Conservation (phyloP, 1,284 basidiomycete genomes). For the Ganoderma multipileum region DNA sequence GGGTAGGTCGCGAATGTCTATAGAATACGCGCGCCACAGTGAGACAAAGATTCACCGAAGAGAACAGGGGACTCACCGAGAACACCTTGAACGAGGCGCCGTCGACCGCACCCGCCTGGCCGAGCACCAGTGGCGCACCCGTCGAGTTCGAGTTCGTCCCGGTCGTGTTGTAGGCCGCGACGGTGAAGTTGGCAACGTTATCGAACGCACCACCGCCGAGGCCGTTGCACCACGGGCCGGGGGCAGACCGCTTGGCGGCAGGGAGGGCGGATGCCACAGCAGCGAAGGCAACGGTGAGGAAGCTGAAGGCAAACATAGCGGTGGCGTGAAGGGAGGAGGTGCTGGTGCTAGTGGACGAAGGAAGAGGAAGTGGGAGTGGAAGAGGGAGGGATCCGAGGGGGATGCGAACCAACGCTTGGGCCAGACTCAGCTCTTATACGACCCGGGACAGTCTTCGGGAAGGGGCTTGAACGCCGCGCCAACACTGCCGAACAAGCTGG, state of each 20-base stretch:
- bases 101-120: constrained; percentile 27
- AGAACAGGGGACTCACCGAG: constrained; percentile 23
- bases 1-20: constrained; percentile 36
- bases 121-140: constrained; percentile 34
- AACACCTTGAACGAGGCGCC: constrained; percentile 30
- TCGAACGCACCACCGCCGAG: constrained; percentile 35
- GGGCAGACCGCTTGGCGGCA: constrained; percentile 17
- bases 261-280: constrained; percentile 19
- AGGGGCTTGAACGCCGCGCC: not conserved
- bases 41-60: not conserved
- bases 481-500: not conserved
- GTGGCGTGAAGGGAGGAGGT: not conserved
- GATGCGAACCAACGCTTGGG: not conserved
- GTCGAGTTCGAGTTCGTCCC: constrained; percentile 34
- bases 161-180: constrained; percentile 33
- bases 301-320: constrained; percentile 25
- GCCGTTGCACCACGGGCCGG: constrained; percentile 25
- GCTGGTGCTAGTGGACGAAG: not conserved
- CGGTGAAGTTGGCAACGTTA: constrained; percentile 29
- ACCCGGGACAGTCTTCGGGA: not conserved
- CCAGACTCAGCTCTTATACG: not conserved
- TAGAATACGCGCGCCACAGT: not conserved
- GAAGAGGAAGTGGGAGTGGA: not conserved
- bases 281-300: constrained; percentile 23
- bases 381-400: not conserved